Conservation (phyloP, 2,329 filamentous ascomycete species). For the Alternaria viburni region DNA sequence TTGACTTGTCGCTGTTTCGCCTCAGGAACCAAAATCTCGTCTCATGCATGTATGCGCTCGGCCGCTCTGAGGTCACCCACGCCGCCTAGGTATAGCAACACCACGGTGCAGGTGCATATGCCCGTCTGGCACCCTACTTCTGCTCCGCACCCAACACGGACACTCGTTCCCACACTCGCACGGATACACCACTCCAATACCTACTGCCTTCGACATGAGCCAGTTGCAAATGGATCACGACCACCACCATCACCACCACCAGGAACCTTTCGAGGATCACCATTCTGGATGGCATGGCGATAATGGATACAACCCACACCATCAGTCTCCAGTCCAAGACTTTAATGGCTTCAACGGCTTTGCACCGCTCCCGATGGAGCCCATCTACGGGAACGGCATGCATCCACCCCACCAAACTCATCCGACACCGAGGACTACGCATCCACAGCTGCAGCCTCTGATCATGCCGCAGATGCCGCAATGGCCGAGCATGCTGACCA, state of each 20-base stretch:
- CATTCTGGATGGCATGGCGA: slow-evolving; percentile 41
- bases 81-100: slow-evolving; percentile 37
- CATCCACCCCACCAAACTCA: slow-evolving; percentile 45
- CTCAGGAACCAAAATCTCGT: slow-evolving; percentile 41
- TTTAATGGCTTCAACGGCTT: slow-evolving; percentile 48
- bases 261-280: slow-evolving; percentile 45
- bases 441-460: slow-evolving; percentile 50
- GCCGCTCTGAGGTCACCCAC: slow-evolving; percentile 40
- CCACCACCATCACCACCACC: slow-evolving; percentile 33
- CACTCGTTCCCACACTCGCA: slow-evolving; percentile 32
- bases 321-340: slow-evolving; percentile 50
- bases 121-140: slow-evolving; percentile 31
- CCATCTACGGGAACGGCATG: slow-evolving; percentile 46
- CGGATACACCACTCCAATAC: slow-evolving; percentile 24
- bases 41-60: slow-evolving; percentile 50
- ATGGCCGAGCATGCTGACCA: slow-evolving; percentile 53
- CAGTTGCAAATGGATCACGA: slow-evolving; percentile 52
- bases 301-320: slow-evolving; percentile 40
- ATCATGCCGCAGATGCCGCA: slow-evolving; percentile 48
- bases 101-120: slow-evolving; percentile 43
- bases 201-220: slow-evolving; percentile 43
- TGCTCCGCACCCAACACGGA: slow-evolving; percentile 33
- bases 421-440: slow-evolving; percentile 41
- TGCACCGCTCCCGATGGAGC: slow-evolving; percentile 49
- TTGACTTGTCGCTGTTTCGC: slow-evolving; percentile 39